Evolutionary conservation across 2,329 filamentous ascomycete genomes (phyloP).

Genomic region (Fusarium dlaminii): DNA sequence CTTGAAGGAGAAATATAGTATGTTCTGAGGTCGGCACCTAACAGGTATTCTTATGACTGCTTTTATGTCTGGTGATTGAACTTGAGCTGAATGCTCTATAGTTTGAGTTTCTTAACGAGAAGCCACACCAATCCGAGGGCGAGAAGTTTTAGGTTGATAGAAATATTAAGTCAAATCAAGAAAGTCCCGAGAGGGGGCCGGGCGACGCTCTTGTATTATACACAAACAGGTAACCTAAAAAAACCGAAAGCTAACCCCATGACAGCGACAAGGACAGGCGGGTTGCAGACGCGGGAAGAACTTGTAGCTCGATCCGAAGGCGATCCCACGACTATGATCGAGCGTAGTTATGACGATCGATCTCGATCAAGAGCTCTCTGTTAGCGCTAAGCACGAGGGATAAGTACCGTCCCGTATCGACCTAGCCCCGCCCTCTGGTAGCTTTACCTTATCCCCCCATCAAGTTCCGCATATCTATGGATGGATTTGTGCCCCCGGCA

Average conservation of each 20-base stretch:
- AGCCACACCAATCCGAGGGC: neutral
- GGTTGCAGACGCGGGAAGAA: slow-evolving; percentile 11
- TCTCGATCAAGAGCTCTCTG: slow-evolving; percentile 42
- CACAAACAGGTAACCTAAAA: slow-evolving; percentile 11
- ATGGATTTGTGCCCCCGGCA: slow-evolving; percentile 8
- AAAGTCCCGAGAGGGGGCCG: neutral
- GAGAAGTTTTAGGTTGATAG: neutral
- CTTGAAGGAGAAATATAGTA: neutral
- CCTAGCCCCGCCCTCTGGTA: neutral
- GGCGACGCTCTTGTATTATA: slow-evolving; percentile 24
- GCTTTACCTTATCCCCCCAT: neutral
- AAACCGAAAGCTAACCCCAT: slow-evolving; percentile 6
- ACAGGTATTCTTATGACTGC: neutral
- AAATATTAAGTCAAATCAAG: neutral
- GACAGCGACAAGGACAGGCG: slow-evolving; percentile 20
- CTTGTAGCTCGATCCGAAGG: slow-evolving; percentile 36
- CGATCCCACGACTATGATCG: slow-evolving; percentile 41
- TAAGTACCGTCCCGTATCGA: slow-evolving; percentile 40
- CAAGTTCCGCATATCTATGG: slow-evolving; percentile 9
- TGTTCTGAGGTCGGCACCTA: neutral
- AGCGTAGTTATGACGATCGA: slow-evolving; percentile 44
- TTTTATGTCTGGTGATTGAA: neutral
- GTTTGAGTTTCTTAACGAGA: neutral
- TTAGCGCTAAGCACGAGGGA: slow-evolving; percentile 34
- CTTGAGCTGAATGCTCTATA: neutral